Conservation (phyloP, 2,329 filamentous ascomycete genomes). For the Trichoderma citrinoviride region DNA sequence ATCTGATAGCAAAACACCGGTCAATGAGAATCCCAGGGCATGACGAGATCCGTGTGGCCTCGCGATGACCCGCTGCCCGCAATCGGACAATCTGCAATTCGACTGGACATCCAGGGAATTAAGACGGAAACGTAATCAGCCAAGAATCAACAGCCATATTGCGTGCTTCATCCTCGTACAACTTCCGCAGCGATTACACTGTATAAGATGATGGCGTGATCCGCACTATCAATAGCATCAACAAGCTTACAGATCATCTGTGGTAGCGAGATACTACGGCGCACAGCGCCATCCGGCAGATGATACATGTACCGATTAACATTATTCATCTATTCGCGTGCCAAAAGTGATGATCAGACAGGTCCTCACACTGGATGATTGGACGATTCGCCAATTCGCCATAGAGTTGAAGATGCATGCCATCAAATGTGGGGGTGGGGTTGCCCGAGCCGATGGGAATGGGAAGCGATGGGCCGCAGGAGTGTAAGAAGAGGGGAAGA, state of each 20-base stretch:
- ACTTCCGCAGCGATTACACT: slow-evolving; percentile 6
- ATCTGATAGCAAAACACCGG: background rate
- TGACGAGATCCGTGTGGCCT: slow-evolving; percentile 17
- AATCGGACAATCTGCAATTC: background rate
- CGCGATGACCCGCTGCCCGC: slow-evolving; percentile 13
- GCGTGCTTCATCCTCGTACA: slow-evolving; percentile 16
- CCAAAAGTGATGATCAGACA: slow-evolving; percentile 1
- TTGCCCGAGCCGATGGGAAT: slow-evolving; percentile 7
- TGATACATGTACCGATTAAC: slow-evolving; percentile 1
- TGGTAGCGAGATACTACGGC: background rate
- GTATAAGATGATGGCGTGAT: slow-evolving; percentile 21
- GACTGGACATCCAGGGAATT: background rate
- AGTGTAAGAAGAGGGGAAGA: slow-evolving; percentile 12
- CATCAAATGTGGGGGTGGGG: slow-evolving; percentile 20
- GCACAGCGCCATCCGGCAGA: background rate
- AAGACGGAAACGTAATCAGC: slow-evolving; percentile 7
- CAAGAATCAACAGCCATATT: background rate
- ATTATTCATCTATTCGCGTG: background rate
- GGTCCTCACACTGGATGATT: slow-evolving; percentile 8
- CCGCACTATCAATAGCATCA: slow-evolving; percentile 24
- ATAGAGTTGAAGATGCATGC: slow-evolving; percentile 19
- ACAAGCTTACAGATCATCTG: slow-evolving; percentile 1
- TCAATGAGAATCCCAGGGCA: background rate
- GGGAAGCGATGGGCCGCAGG: slow-evolving; percentile 7
- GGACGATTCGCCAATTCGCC: slow-evolving; percentile 20